Evolutionary conservation across 169 alveolate species (phyloP), one percentile per base, ranked within the genome.

Genomic region (Ichthyophthirius multifiliis): DNA sequence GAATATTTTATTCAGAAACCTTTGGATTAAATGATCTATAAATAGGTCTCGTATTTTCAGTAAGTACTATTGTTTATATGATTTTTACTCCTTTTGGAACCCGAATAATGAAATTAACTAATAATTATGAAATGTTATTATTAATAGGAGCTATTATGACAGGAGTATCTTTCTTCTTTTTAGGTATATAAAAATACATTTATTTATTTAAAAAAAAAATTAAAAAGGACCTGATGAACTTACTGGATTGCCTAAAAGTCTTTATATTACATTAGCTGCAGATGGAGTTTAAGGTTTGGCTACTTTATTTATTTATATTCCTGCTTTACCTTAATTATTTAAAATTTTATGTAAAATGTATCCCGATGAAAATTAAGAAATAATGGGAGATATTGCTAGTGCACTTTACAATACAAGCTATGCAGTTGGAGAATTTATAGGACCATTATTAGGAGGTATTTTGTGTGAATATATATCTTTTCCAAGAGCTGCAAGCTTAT

Each of bases 331-430:
- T 20, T 23, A 55, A 55, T 4, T 55, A 4, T 55, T 10, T 55
- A 55, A 55, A 27, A 55, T 55, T 10, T 39, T 55, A 6, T 23
- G 23, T 13, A 55, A 18, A 27, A 55, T 55, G 71, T 55, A 55
- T n/a, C 71, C 71, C 1, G 71, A 55, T 13, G 71, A 55, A 55
- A 55, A 55, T 27, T 34, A 55, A 27, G 71, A 55, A 55, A 55
- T 55, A 27, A 55, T 55, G 1, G 71, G 71, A 6, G 71, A 55
- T 55, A 55, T 55, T 27, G 23, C 71, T 16, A 55, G 71, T 27
- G 71, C 71, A 6, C 16, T 55, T 1, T 55, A 55, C 31, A 55
- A 55, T 55, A 55, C 71, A 27, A 55, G 71, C 10, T 55, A 55
- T 27, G 71, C 71, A 15, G 71, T 55, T 0, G 71, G 71, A 20